phyloP scores from a whole-genome alignment of 1,139 yeast genomes.

The Candida tropicalis region DNA sequence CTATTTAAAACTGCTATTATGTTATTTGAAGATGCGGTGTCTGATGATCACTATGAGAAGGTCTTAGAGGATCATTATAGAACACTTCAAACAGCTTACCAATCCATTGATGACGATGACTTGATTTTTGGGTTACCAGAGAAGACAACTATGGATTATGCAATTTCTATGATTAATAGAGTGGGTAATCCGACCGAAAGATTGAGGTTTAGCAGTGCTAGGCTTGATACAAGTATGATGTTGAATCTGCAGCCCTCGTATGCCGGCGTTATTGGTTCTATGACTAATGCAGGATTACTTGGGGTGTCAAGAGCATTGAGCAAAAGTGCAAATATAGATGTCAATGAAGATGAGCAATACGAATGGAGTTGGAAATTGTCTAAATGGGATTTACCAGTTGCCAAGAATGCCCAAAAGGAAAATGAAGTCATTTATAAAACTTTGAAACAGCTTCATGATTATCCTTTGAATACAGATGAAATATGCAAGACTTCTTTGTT shows the following conservation, averaged over 20 bases:
- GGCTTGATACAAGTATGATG: slow-evolving; percentile 48
- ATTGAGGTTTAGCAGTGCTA: slow-evolving; percentile 59
- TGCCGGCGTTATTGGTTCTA: slow-evolving; percentile 32
- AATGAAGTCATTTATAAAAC: slow-evolving; percentile 50
- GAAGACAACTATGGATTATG: slow-evolving; percentile 53
- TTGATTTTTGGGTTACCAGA: slow-evolving; percentile 64
- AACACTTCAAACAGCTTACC: slow-evolving; percentile 38
- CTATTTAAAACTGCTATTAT: slow-evolving; percentile 52
- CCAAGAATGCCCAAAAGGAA: slow-evolving; percentile 30
- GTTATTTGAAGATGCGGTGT: slow-evolving; percentile 53
- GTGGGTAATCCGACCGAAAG: slow-evolving; percentile 39
- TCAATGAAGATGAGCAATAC: slow-evolving; percentile 18
- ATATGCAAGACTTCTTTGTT: slow-evolving; percentile 24
- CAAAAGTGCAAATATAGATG: slow-evolving; percentile 13
- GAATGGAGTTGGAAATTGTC: slow-evolving; percentile 73
- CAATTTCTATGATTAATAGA: slow-evolving; percentile 44
- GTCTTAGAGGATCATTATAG: slow-evolving; percentile 14
- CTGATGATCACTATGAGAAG: slow-evolving; percentile 2
- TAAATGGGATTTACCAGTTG: slow-evolving; percentile 67
- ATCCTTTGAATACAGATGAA: slow-evolving; percentile 19
- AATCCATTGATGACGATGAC: slow-evolving; percentile 60
- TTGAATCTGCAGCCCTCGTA: slow-evolving; percentile 17
- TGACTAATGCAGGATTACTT: slow-evolving; percentile 48
- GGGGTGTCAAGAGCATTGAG: slow-evolving; percentile 48
- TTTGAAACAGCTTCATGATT: slow-evolving; percentile 44